Evolutionary conservation across 1,139 yeast species (phyloP).

Genomic region (Debaryomyces udenii): DNA sequence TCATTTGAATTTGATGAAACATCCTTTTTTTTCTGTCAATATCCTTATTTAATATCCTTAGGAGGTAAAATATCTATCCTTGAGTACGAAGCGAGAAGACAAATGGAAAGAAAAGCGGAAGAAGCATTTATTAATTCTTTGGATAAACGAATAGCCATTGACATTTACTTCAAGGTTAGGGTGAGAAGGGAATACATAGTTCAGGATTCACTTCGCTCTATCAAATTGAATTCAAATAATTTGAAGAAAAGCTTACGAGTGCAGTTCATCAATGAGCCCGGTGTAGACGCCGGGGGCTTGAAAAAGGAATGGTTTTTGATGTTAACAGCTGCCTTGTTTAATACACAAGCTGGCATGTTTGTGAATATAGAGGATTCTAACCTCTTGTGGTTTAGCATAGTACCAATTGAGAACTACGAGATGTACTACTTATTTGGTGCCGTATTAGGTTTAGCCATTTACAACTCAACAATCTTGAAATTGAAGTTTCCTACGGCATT

Average conservation of each 20-base stretch:
- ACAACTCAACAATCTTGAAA: conserved; percentile 85
- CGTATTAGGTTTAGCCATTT: conserved; percentile 84
- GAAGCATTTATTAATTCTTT: conserved; percentile 82
- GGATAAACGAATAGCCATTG: conserved; percentile 61
- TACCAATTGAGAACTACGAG: conserved; percentile 50
- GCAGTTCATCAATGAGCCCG: conserved; percentile 84
- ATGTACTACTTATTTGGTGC: conserved; percentile 80
- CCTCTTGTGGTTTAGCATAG: conserved; percentile 71
- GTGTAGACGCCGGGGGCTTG: conserved; percentile 93
- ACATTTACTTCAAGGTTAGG: conserved; percentile 66
- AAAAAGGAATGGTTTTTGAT: conserved; percentile 90
- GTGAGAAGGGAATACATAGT: conserved; percentile 71
- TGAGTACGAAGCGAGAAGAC: conserved; percentile 79
- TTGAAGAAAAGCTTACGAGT: conserved; percentile 75
- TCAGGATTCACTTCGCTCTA: conserved; percentile 72
- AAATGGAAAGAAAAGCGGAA: conserved; percentile 87
- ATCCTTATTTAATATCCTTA: conserved; percentile 78
- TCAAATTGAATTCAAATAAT: conserved; percentile 60
- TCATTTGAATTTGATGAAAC: conserved; percentile 28
- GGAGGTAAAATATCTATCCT: conserved; percentile 81
- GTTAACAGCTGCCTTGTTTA: conserved; percentile 68
- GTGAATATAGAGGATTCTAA: conserved; percentile 68
- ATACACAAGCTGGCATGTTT: conserved; percentile 66
- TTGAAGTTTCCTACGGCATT: conserved; percentile 73
- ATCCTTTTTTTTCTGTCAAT: conserved; percentile 70